These are phyloP conservation scores for Naumovozyma baii DNA, from an alignment of 805 yeast genomes.

Conservation along the genomic window DNA sequence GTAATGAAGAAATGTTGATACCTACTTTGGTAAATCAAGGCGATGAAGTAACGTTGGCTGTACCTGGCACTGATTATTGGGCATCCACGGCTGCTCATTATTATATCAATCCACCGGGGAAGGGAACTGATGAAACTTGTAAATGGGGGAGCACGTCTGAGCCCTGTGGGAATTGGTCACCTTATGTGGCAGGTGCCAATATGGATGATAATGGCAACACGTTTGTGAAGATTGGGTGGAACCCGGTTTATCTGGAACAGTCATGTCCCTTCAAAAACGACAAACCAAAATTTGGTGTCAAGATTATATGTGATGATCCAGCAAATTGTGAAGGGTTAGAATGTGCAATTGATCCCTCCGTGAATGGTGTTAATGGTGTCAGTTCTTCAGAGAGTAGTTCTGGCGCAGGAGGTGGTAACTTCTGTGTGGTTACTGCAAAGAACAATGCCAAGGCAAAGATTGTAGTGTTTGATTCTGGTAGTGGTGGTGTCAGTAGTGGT, in stretches of 20 bases:
- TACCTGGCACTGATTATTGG: slow-evolving; percentile 78
- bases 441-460: slow-evolving; percentile 55
- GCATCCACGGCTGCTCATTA: slow-evolving; percentile 81
- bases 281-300: slow-evolving; percentile 60
- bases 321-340: slow-evolving; percentile 62
- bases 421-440: slow-evolving; percentile 74
- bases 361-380: slow-evolving; percentile 48
- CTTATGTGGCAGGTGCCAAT: slow-evolving; percentile 88
- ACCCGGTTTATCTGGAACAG: slow-evolving; percentile 68
- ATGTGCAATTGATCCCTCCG: slow-evolving; percentile 75
- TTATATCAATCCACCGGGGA: slow-evolving; percentile 79
- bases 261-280: slow-evolving; percentile 42
- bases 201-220: slow-evolving; percentile 62
- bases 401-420: slow-evolving; percentile 63
- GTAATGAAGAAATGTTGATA: slow-evolving; percentile 88
- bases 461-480: slow-evolving; percentile 45
- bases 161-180: slow-evolving; percentile 85
- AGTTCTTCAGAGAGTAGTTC: slow-evolving; percentile 32
- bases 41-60: slow-evolving; percentile 51
- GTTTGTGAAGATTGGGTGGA: slow-evolving; percentile 82
- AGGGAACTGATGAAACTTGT: slow-evolving; percentile 65
- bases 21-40: slow-evolving; percentile 58
- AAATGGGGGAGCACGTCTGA: slow-evolving; percentile 67
- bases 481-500: not conserved
- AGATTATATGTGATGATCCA: slow-evolving; percentile 62